These are phyloP conservation scores for Stachybotrys elegans DNA, from an alignment of 2,329 filamentous ascomycete species.

Conservation along the genomic window DNA sequence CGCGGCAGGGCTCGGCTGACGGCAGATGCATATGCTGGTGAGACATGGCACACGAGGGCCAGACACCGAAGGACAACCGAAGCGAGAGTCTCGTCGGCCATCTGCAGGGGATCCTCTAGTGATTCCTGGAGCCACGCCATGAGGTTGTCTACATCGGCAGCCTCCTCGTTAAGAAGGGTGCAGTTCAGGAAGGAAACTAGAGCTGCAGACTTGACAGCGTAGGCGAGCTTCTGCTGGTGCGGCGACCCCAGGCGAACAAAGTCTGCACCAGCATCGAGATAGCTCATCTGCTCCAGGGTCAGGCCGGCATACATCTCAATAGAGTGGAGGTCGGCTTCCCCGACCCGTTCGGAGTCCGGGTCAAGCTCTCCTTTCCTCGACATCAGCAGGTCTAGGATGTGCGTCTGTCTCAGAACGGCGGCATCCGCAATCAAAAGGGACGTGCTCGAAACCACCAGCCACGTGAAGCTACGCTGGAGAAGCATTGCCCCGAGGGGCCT, in stretches of 20 bases:
- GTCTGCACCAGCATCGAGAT: constrained; percentile 84
- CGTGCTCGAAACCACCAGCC: constrained; percentile 72
- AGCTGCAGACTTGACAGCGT: constrained; percentile 77
- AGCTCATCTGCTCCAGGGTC: constrained; percentile 75
- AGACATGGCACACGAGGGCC: constrained; percentile 73
- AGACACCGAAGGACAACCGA: constrained; percentile 75
- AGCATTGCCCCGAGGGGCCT: constrained; percentile 88
- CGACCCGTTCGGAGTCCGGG: constrained; percentile 22
- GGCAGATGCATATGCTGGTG: constrained; percentile 65
- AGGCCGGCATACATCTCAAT: constrained; percentile 65
- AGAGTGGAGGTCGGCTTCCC: constrained; percentile 49
- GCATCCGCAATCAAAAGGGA: constrained; percentile 65
- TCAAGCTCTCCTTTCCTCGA: constrained; percentile 45
- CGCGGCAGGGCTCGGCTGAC: constrained; percentile 76
- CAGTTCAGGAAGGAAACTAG: constrained; percentile 84
- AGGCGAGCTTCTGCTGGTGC: constrained; percentile 82
- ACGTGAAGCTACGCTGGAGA: constrained; percentile 82
- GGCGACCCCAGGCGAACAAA: constrained; percentile 76
- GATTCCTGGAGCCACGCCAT: constrained; percentile 83
- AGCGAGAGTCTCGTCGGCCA: constrained; percentile 73
- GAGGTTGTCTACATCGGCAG: constrained; percentile 72
- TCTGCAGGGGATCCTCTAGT: constrained; percentile 72
- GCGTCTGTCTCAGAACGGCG: constrained; percentile 51
- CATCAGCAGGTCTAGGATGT: constrained; percentile 72
- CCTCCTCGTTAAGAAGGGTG: constrained; percentile 72